These are phyloP conservation scores for Leonotis leonurus DNA, from an alignment of 257 asterid genomes.

Conservation along the genomic window DNA sequence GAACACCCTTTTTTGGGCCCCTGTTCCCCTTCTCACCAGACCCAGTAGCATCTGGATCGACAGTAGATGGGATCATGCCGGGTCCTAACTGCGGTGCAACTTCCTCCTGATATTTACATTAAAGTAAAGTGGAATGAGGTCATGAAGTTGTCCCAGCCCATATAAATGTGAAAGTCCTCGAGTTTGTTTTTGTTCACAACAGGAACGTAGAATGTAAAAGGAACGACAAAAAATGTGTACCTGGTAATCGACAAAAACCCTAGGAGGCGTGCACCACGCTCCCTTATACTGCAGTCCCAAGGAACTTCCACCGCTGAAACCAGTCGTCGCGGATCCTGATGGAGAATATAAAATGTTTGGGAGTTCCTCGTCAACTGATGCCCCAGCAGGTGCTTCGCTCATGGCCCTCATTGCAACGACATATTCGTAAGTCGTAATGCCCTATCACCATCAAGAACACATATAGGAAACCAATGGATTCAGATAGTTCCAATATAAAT, in stretches of 20 bases:
- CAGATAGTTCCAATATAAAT: conserved; percentile 1
- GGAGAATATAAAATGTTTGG: conserved; percentile 77
- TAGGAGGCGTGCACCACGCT: conserved; percentile 99
- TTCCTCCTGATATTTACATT: conserved; percentile 59
- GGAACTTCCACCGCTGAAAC: conserved; percentile 95
- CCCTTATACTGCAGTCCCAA: conserved; percentile 97
- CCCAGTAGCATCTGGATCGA: conserved; percentile 85
- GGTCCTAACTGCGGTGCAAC: conserved; percentile 99
- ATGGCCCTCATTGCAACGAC: conserved; percentile 98
- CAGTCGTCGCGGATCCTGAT: conserved; percentile 89
- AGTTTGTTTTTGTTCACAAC: not conserved
- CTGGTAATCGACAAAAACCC: conserved; percentile 96
- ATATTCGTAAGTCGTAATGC: conserved; percentile 88
- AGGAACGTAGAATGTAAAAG: not conserved
- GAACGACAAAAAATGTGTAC: conserved; percentile 23
- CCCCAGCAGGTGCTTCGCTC: conserved; percentile 90
- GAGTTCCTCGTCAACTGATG: conserved; percentile 70
- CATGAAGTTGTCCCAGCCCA: not conserved
- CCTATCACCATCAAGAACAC: conserved; percentile 37
- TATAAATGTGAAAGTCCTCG: not conserved
- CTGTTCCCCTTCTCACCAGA: conserved; percentile 47
- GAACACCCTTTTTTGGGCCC: conserved; percentile 62
- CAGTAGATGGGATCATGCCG: conserved; percentile 86
- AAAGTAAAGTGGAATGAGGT: not conserved
- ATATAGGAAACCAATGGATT: not conserved